Conservation (phyloP, 108 stramenopile genomes). For the Fragilaria crotonensis region DNA sequence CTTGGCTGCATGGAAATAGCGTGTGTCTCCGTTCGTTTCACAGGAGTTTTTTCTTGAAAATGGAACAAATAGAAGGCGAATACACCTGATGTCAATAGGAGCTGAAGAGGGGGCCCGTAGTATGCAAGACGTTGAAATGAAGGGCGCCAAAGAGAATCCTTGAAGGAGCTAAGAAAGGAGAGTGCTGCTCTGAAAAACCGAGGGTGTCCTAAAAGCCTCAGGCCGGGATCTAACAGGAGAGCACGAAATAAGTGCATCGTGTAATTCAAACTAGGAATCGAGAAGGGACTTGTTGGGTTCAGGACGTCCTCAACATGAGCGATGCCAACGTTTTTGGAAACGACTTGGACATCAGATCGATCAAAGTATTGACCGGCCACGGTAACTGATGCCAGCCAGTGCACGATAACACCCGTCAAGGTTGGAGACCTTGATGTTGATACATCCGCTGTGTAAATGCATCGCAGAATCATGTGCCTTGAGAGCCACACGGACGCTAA, state of each 20-base stretch:
- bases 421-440: slow-evolving; percentile 17
- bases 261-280: not conserved
- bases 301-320: slow-evolving; percentile 2
- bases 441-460: slow-evolving; percentile 17
- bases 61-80: slow-evolving; percentile 9
- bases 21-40: not conserved
- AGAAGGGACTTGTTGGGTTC: not conserved
- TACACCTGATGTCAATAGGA: slow-evolving; percentile 4
- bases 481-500: slow-evolving; percentile 18
- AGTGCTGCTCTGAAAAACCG: slow-evolving; percentile 6
- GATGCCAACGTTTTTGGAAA: slow-evolving; percentile 17
- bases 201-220: not conserved
- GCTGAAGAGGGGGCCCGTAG: slow-evolving; percentile 13
- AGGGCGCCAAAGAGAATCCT: not conserved
- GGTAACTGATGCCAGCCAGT: slow-evolving; percentile 17
- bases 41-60: not conserved
- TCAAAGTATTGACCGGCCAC: slow-evolving; percentile 43
- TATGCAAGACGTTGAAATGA: not conserved
- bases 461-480: slow-evolving; percentile 25
- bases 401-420: slow-evolving; percentile 9
- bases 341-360: slow-evolving; percentile 21
- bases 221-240: not conserved
- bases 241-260: not conserved
- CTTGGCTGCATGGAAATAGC: not conserved
- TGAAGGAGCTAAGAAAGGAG: not conserved